Evolutionary conservation across 73 alveolate species (phyloP).

Genomic region (Strombidium stylifer): DNA sequence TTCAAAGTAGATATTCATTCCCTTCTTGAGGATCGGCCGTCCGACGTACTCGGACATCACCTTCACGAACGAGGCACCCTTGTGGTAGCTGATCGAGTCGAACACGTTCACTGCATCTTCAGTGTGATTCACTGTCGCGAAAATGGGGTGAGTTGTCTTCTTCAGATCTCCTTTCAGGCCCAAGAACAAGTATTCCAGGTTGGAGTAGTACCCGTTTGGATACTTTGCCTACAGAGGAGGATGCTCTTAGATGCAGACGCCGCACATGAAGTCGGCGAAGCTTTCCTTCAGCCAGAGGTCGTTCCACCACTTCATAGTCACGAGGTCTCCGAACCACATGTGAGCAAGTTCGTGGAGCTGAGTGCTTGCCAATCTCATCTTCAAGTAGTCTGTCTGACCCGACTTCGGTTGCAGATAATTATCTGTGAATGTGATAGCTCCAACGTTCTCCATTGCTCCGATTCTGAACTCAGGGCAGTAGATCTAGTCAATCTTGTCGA

Average conservation of each 20-base stretch:
- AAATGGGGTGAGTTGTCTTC: slow-evolving; percentile 96
- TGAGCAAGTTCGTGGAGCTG: slow-evolving; percentile 61
- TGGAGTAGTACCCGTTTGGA: slow-evolving; percentile 9
- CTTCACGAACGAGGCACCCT: slow-evolving; percentile 86
- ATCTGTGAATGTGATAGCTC: slow-evolving; percentile 75
- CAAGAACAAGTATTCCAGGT: slow-evolving; percentile 42
- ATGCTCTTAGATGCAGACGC: slow-evolving; percentile 76
- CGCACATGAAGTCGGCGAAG: slow-evolving; percentile 68
- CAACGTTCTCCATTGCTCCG: slow-evolving; percentile 92
- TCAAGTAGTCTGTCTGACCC: slow-evolving; percentile 35
- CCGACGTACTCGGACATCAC: slow-evolving; percentile 90
- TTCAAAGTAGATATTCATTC: slow-evolving; percentile 83
- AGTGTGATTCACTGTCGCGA: slow-evolving; percentile 85
- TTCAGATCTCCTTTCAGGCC: slow-evolving; percentile 82
- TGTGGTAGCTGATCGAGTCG: slow-evolving; percentile 85
- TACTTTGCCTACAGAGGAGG: slow-evolving; percentile 17
- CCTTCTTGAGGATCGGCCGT: slow-evolving; percentile 84
- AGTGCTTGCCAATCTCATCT: slow-evolving; percentile 4
- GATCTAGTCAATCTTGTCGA: slow-evolving; percentile 80
- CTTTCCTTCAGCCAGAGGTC: slow-evolving; percentile 76
- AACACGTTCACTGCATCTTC: slow-evolving; percentile 93
- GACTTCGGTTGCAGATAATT: slow-evolving; percentile 6
- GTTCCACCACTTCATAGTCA: slow-evolving; percentile 76
- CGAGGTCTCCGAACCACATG: slow-evolving; percentile 77
- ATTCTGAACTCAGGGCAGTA: slow-evolving; percentile 89